phyloP scores from a whole-genome alignment of 169 alveolate genomes.

The Eimeria acervulina region DNA sequence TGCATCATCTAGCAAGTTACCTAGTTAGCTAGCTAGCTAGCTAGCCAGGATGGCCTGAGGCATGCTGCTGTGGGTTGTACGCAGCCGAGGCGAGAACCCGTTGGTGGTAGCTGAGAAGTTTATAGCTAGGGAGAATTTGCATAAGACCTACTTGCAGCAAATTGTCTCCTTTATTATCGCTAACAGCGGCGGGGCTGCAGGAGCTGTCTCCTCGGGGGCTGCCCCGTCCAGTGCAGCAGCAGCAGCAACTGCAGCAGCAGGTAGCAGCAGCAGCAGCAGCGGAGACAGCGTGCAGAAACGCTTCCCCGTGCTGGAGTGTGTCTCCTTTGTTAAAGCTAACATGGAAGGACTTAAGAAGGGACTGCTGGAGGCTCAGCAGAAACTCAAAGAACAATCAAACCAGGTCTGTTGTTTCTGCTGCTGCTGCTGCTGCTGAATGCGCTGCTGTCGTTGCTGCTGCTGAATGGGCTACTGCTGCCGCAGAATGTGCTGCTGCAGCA shows the following conservation, averaged over 20 bases:
- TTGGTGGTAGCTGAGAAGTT: conserved; percentile 92
- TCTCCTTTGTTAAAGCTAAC: conserved; percentile 21
- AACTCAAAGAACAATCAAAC: not conserved
- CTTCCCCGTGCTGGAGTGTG: conserved; percentile 46
- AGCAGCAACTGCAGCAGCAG: conserved; percentile 31
- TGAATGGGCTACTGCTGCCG: conserved; percentile 18
- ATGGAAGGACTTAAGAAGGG: conserved; percentile 19
- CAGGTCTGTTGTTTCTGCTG: conserved; percentile 15
- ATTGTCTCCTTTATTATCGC: conserved; percentile 61
- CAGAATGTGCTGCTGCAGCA: conserved; percentile 10
- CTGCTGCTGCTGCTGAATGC: conserved; percentile 24
- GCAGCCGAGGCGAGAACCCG: conserved; percentile 87
- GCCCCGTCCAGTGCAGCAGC: not conserved
- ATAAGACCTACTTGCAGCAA: conserved; percentile 56
- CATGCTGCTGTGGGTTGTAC: not conserved
- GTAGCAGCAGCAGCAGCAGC: conserved; percentile 47
- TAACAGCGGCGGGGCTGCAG: conserved; percentile 61
- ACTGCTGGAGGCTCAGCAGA: conserved; percentile 46
- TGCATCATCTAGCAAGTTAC: not conserved
- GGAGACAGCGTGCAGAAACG: not conserved
- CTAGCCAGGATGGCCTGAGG: not conserved
- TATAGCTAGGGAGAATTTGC: conserved; percentile 89
- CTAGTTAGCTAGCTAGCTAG: not conserved
- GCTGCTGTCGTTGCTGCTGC: not conserved
- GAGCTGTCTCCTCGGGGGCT: not conserved